phyloP scores from a whole-genome alignment of 352 stramenopile genomes.

The Phytopythium aichiense region DNA sequence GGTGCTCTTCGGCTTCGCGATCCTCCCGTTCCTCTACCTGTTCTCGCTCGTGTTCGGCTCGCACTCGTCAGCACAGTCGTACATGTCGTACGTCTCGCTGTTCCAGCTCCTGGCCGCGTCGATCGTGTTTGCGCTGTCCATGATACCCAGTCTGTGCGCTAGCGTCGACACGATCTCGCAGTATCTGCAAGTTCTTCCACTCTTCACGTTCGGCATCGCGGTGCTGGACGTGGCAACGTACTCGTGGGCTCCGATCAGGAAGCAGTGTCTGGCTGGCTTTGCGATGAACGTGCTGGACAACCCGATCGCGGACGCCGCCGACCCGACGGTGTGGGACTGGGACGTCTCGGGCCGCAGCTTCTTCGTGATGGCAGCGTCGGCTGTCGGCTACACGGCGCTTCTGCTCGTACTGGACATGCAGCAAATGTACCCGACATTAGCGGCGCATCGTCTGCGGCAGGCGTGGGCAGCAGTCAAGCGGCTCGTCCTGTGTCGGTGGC shows the following conservation, averaged over 20 bases:
- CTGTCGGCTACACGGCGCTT: conserved; percentile 42
- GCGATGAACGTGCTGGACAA: conserved; percentile 12
- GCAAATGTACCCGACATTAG: conserved; percentile 70
- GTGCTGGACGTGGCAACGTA: conserved; percentile 51
- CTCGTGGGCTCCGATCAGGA: conserved; percentile 35
- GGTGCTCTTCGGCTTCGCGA: conserved; percentile 38
- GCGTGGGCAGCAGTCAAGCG: conserved; percentile 9
- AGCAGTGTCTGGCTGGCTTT: conserved; percentile 34
- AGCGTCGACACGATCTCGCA: conserved; percentile 34
- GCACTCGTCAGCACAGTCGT: conserved; percentile 73
- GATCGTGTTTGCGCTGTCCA: conserved; percentile 43
- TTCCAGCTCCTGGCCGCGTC: conserved; percentile 66
- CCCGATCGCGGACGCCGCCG: conserved; percentile 17
- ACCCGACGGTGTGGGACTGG: conserved; percentile 45
- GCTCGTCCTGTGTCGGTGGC: not conserved
- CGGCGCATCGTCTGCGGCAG: conserved; percentile 27
- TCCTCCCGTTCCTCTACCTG: conserved; percentile 67
- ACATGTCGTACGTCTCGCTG: conserved; percentile 63
- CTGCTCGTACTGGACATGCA: conserved; percentile 53
- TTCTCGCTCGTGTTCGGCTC: conserved; percentile 66
- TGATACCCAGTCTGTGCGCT: conserved; percentile 43
- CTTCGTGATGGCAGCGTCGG: conserved; percentile 33
- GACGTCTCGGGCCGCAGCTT: conserved; percentile 37
- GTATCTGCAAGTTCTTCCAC: conserved; percentile 52
- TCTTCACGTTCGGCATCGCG: conserved; percentile 51